Conservation (phyloP, 257 asterid species). For the Eucommia ulmoides region DNA sequence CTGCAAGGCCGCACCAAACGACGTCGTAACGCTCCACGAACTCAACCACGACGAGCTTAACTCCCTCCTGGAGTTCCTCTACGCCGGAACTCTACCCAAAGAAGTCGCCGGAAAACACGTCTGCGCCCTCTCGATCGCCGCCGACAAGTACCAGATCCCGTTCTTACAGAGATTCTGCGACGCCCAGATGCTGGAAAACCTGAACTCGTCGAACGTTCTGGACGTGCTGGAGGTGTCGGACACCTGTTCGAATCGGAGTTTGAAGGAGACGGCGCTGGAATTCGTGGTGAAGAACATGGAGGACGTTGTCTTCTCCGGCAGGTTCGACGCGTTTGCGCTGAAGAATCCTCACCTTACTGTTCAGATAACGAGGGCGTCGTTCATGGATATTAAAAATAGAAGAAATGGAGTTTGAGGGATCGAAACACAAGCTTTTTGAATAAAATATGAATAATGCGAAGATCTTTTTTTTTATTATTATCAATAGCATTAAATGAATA, state of each 20-base stretch:
- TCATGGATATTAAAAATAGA: conserved; percentile 53
- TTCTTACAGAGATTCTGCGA: conserved; percentile 63
- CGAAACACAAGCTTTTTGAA: not conserved
- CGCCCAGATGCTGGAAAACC: conserved; percentile 54
- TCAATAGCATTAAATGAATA: not conserved
- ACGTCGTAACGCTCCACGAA: conserved; percentile 53
- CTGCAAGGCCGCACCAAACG: conserved; percentile 70
- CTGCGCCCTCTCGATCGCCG: conserved; percentile 64
- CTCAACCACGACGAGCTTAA: conserved; percentile 52
- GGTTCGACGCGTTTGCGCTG: conserved; percentile 75
- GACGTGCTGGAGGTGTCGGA: conserved; percentile 67
- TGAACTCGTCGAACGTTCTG: conserved; percentile 58
- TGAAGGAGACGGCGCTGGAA: conserved; percentile 61
- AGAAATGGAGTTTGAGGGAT: conserved; percentile 18
- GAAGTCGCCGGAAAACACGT: conserved; percentile 61
- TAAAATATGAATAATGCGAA: not conserved
- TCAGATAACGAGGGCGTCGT: conserved; percentile 83
- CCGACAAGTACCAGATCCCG: conserved; percentile 79
- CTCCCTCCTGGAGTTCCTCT: conserved; percentile 55
- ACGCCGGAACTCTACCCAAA: conserved; percentile 50
- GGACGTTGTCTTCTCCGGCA: conserved; percentile 59
- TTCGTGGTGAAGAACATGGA: conserved; percentile 85
- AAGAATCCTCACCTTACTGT: conserved; percentile 88
- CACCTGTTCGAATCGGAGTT: conserved; percentile 52
- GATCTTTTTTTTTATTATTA: too few relatives aligned